These are phyloP conservation scores for Dictyostelium intermedium DNA, from an alignment of 78 protist species.

Conservation along the genomic window DNA sequence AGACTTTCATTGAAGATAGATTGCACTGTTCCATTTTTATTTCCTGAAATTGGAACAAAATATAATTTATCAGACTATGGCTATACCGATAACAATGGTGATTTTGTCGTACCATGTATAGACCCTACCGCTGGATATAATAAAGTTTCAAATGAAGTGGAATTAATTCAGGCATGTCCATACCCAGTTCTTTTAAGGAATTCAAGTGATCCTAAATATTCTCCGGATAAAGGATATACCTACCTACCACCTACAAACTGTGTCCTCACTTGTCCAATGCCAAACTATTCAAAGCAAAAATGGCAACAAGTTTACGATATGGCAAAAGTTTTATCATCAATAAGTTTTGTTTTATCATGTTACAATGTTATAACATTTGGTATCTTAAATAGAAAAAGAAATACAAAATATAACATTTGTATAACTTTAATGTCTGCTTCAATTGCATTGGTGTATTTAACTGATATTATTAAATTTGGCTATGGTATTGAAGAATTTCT, in stretches of 20 bases:
- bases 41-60: not conserved
- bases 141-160: not conserved
- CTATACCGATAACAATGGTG: not conserved
- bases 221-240: not conserved
- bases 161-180: not conserved
- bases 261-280: constrained; percentile 34
- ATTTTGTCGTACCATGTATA: not conserved
- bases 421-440: not conserved
- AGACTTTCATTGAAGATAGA: not conserved
- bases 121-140: not conserved
- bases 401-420: not conserved
- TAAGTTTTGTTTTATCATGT: not conserved
- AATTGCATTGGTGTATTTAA: not conserved
- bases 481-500: not conserved
- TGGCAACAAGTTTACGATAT: constrained; percentile 12
- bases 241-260: not conserved
- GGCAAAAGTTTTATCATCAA: constrained; percentile 9
- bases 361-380: constrained; percentile 11
- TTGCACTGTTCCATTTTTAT: not conserved
- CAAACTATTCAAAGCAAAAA: not conserved
- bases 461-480: not conserved
- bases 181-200: not conserved
- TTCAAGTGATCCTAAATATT: not conserved
- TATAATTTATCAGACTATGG: not conserved
- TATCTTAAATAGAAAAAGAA: constrained; percentile 4